Evolutionary conservation across 192 early-diverging fungal species (phyloP).

Genomic region (Linnemannia zychae): DNA sequence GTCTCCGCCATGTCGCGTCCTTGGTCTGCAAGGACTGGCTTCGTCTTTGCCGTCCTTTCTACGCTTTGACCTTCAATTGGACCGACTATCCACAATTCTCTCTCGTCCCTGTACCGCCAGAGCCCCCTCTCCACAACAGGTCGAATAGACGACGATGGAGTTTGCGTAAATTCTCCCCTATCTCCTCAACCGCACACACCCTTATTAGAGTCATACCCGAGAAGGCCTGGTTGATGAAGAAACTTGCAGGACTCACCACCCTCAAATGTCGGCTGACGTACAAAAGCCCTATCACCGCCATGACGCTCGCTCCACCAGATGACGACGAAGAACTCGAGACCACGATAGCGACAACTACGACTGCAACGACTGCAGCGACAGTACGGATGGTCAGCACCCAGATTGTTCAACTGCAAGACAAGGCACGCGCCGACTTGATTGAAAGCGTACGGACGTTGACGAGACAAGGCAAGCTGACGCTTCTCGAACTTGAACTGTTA

Average conservation of each 20-base stretch:
- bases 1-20: conserved; percentile 9
- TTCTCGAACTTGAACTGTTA: conserved; percentile 8
- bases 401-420: neutral
- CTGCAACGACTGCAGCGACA: neutral
- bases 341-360: neutral
- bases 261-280: neutral
- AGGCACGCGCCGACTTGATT: conserved; percentile 12
- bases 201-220: conserved; percentile 4
- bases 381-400: neutral
- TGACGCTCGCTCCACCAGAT: neutral
- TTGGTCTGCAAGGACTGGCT: conserved; percentile 37
- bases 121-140: neutral
- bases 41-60: neutral
- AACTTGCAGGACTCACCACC: neutral
- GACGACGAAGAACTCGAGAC: neutral
- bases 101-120: neutral
- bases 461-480: neutral
- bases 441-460: neutral
- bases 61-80: neutral
- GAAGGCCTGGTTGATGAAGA: neutral
- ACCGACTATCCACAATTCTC: conserved; percentile 2
- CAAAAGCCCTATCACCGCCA: neutral
- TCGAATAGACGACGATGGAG: neutral
- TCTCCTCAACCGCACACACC: neutral
- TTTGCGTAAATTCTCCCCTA: neutral